These are phyloP conservation scores for Talaromyces sp. DNA, from an alignment of 2,329 filamentous ascomycete species.

Conservation along the genomic window DNA sequence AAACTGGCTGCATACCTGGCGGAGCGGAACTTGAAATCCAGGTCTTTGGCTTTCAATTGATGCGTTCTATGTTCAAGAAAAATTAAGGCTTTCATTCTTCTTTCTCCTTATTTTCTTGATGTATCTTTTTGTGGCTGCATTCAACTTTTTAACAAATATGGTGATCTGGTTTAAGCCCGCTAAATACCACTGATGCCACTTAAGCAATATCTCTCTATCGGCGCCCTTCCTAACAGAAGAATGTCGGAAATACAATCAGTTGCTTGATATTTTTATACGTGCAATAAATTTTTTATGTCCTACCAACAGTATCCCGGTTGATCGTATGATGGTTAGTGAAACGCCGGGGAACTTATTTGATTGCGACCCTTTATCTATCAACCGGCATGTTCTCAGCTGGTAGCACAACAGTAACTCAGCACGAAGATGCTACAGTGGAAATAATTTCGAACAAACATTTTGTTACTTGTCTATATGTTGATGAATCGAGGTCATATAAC, in stretches of 20 bases:
- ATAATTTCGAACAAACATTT: no score
- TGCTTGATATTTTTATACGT: no score
- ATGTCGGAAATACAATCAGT: neutral
- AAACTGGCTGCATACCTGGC: neutral
- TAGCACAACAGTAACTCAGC: no score
- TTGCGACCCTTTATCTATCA: no score
- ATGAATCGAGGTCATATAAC: no score
- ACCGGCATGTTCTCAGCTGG: no score
- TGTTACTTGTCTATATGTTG: no score
- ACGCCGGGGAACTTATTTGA: no score
- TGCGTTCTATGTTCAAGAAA: neutral
- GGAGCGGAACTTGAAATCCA: neutral
- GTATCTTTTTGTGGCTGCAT: neutral
- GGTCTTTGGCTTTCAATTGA: neutral
- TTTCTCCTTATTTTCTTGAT: neutral
- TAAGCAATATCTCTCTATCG: neutral
- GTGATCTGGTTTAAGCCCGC: neutral
- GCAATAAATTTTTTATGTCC: no score
- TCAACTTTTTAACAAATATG: neutral
- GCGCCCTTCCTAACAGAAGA: neutral
- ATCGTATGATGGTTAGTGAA: no score
- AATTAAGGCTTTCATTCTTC: neutral
- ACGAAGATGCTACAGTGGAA: no score
- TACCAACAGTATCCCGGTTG: no score
- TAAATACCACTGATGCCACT: neutral